Conservation (phyloP, 2,329 filamentous ascomycete species). For the Arthrobotrys sinensis region DNA sequence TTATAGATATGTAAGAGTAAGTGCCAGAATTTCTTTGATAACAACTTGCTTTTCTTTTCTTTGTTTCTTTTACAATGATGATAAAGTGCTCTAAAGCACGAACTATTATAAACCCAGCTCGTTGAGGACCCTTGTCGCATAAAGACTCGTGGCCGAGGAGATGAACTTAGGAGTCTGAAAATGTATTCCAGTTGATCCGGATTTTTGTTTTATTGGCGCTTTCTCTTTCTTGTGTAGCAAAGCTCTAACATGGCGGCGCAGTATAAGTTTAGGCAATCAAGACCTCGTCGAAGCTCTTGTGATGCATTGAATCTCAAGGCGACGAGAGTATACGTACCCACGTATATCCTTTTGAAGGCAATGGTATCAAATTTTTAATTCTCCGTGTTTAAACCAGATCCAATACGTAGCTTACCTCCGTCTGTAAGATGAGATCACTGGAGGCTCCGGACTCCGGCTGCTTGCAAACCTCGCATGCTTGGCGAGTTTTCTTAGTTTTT, state of each 20-base stretch:
- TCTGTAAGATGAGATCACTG: slow-evolving; percentile 41
- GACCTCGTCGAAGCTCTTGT: neutral
- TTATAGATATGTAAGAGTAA: slow-evolving; percentile 20
- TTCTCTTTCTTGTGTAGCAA: neutral
- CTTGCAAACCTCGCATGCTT: slow-evolving; percentile 32
- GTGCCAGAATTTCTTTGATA: slow-evolving; percentile 23
- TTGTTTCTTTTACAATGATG: slow-evolving; percentile 40
- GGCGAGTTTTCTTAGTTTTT: slow-evolving; percentile 14
- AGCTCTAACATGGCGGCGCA: slow-evolving; percentile 17
- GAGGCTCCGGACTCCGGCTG: slow-evolving; percentile 20
- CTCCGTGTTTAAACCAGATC: neutral
- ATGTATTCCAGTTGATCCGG: slow-evolving; percentile 5
- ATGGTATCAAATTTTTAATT: neutral
- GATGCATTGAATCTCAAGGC: neutral
- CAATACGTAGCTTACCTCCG: neutral
- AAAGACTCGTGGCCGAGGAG: slow-evolving; percentile 60
- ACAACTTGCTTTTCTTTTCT: neutral
- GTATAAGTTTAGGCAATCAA: neutral
- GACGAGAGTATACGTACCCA: slow-evolving; percentile 1
- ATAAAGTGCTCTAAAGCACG: slow-evolving; percentile 61
- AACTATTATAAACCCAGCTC: slow-evolving; percentile 61
- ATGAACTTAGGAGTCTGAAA: slow-evolving; percentile 59
- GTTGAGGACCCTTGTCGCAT: slow-evolving; percentile 60
- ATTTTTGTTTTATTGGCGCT: slow-evolving; percentile 3
- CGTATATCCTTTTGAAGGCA: neutral